Percentiles rank a stretch among this genome's conserved stretches.
These are phyloP conservation scores for Cladosporium sp. DNA, from an alignment of 2,329 filamentous ascomycete species.

Conservation along the genomic window DNA sequence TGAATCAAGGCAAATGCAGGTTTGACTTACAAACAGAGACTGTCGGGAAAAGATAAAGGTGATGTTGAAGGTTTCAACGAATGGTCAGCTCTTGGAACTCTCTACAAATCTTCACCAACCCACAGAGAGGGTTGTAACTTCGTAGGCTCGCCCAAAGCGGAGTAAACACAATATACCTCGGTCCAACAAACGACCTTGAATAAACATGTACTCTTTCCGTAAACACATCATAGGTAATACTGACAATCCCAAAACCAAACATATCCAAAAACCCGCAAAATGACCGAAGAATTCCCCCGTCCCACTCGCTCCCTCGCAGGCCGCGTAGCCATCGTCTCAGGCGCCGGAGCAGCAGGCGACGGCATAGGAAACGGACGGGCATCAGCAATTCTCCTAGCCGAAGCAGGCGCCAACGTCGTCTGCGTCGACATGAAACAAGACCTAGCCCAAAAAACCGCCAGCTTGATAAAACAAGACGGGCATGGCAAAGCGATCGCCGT, in stretches of 20 bases:
- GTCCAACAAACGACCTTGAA: not conserved
- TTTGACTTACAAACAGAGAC: no score
- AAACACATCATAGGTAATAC: no score
- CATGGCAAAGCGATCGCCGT: conserved; percentile 41
- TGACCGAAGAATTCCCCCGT: conserved; percentile 24
- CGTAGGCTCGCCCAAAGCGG: conserved; percentile 24
- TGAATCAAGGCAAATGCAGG: no score
- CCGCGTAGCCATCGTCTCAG: conserved; percentile 53
- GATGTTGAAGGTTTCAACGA: no score
- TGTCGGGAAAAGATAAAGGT: no score
- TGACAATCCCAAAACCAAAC: not conserved
- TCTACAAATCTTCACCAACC: no score
- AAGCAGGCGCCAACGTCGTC: conserved; percentile 55
- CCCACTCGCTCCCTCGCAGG: conserved; percentile 39
- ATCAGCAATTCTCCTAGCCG: conserved; percentile 54
- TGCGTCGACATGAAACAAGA: conserved; percentile 51
- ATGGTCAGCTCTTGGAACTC: no score
- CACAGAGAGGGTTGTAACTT: conserved; percentile 13
- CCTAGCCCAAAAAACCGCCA: conserved; percentile 50
- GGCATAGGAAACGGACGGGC: conserved; percentile 59
- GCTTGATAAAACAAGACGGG: conserved; percentile 44
- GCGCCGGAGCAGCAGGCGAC: conserved; percentile 52
- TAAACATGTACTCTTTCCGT: no score
- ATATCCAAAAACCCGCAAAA: conserved; percentile 7
- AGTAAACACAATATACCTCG: conserved; percentile 5